Evolutionary conservation across 495 filamentous ascomycete genomes (phyloP).

Genomic region (Lichina pygmaea): DNA sequence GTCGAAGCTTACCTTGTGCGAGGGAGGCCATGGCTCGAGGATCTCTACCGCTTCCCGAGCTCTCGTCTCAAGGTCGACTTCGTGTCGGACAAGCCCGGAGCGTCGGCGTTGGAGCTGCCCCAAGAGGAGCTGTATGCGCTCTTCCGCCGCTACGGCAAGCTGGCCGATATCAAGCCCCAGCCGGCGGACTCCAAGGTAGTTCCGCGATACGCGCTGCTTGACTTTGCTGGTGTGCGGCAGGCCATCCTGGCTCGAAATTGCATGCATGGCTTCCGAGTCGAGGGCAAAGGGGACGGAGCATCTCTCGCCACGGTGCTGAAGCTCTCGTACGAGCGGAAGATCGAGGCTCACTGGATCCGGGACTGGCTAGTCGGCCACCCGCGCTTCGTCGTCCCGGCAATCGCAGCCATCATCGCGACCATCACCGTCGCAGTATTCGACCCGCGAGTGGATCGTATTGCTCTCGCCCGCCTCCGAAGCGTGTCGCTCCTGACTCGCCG

Average conservation of each 20-base stretch:
- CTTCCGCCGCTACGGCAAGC: constrained; percentile 77
- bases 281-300: constrained; percentile 33
- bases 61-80: constrained; percentile 59
- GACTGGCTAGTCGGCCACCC: constrained; percentile 85
- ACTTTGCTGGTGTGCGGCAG: constrained; percentile 40
- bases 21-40: constrained; percentile 85
- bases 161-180: constrained; percentile 53
- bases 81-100: constrained; percentile 35
- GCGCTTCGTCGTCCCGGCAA: constrained; percentile 53
- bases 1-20: constrained; percentile 42
- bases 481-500: constrained; percentile 13
- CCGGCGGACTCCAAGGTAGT: constrained; percentile 58
- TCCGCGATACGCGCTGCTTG: constrained; percentile 53
- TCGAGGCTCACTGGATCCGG: constrained; percentile 48
- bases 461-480: background rate
- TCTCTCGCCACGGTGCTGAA: constrained; percentile 46
- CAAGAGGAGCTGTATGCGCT: constrained; percentile 67
- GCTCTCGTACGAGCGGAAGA: constrained; percentile 54
- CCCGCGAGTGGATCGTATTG: constrained; percentile 17
- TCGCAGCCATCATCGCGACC: constrained; percentile 57
- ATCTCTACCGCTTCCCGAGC: constrained; percentile 63
- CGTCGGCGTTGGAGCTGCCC: constrained; percentile 42
- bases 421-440: constrained; percentile 83
- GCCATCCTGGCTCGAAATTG: constrained; percentile 79
- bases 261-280: constrained; percentile 57